Evolutionary conservation across 1,284 basidiomycete species (phyloP).

Genomic region (Malassezia sp.): DNA sequence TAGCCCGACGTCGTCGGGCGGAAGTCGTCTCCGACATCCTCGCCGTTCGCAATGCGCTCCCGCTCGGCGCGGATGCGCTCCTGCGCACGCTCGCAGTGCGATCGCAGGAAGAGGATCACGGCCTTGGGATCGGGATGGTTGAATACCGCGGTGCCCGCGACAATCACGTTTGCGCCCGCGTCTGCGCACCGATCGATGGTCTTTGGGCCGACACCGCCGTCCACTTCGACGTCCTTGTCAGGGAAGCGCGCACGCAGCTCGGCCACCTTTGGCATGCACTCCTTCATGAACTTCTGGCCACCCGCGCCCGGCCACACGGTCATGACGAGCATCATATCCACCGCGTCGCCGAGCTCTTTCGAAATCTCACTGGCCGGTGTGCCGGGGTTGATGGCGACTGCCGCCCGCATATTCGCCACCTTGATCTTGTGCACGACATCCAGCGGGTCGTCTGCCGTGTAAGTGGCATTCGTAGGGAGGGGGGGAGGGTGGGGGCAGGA

Average conservation of each 20-base stretch:
- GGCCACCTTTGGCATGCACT: conserved; percentile 79
- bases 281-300: conserved; percentile 89
- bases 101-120: conserved; percentile 36
- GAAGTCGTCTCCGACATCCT: conserved; percentile 21
- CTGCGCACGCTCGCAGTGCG: conserved; percentile 38
- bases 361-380: conserved; percentile 41
- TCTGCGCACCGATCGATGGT: conserved; percentile 80
- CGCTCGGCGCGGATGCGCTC: conserved; percentile 37
- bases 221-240: conserved; percentile 79
- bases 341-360: conserved; percentile 37
- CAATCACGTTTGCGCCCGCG: conserved; percentile 81
- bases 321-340: conserved; percentile 47
- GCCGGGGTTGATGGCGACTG: conserved; percentile 44
- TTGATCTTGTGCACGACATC: conserved; percentile 42
- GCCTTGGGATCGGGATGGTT: conserved; percentile 62
- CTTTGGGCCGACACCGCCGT: conserved; percentile 86
- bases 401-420: conserved; percentile 42
- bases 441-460: conserved; percentile 49
- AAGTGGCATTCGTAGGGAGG: conserved; percentile 45
- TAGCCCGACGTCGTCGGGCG: conserved; percentile 21
- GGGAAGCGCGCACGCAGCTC: conserved; percentile 84
- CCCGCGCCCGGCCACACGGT: conserved; percentile 52
- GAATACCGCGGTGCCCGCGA: conserved; percentile 94
- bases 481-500: too few relatives aligned
- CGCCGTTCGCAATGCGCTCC: conserved; percentile 30